Conservation (phyloP, 225 moss, liverwort and hornwort species). For the Sphagnum tenellum region DNA sequence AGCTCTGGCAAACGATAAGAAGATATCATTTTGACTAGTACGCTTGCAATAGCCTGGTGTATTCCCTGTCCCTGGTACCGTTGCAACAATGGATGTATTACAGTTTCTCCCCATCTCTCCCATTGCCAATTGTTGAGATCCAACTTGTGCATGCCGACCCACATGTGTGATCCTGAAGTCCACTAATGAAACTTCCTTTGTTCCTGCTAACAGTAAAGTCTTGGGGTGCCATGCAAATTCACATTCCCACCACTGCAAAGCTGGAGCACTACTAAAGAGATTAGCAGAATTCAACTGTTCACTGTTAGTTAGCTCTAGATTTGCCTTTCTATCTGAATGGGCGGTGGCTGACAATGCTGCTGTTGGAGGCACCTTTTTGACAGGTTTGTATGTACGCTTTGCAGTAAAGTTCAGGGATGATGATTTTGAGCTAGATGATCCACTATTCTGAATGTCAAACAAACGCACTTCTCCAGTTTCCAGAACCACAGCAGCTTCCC, state of each 20-base stretch:
- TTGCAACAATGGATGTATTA: slow-evolving; percentile 36
- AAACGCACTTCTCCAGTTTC: slow-evolving; percentile 58
- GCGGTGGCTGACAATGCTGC: not conserved
- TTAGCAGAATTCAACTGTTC: slow-evolving; percentile 6
- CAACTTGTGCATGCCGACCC: slow-evolving; percentile 11
- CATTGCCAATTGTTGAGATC: slow-evolving; percentile 11
- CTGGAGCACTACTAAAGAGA: slow-evolving; percentile 7
- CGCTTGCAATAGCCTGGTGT: slow-evolving; percentile 25
- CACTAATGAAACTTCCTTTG: slow-evolving; percentile 50
- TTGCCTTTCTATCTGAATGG: slow-evolving; percentile 2
- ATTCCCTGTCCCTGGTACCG: slow-evolving; percentile 26
- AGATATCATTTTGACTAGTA: slow-evolving; percentile 24
- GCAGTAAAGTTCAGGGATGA: slow-evolving; percentile 14
- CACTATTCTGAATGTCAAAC: slow-evolving; percentile 47
- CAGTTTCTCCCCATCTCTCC: slow-evolving; percentile 9
- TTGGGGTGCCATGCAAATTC: slow-evolving; percentile 95
- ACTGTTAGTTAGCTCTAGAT: slow-evolving; percentile 13
- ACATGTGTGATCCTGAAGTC: slow-evolving; percentile 47
- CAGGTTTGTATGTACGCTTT: slow-evolving; percentile 11
- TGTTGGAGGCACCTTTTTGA: slow-evolving; percentile 9
- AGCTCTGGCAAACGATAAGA: slow-evolving; percentile 58
- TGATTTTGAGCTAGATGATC: slow-evolving; percentile 13
- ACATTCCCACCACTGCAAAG: slow-evolving; percentile 73
- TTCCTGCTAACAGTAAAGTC: slow-evolving; percentile 50
- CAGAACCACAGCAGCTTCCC: slow-evolving; percentile 81